These are phyloP conservation scores for Fragaria ananassa DNA, from an alignment of 306 rosid genomes.

Conservation along the genomic window DNA sequence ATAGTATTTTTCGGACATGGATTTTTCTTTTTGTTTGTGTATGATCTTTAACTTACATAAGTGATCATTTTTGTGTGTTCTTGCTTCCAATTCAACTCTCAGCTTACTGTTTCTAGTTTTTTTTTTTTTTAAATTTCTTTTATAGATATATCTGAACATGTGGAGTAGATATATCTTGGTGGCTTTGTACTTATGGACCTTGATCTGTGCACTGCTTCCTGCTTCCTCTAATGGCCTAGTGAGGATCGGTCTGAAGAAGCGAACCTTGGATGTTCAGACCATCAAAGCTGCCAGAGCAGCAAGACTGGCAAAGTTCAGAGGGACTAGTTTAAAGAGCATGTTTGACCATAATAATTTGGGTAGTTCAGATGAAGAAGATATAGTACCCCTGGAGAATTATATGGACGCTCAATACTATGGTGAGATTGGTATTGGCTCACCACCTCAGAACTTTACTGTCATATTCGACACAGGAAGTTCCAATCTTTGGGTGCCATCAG, in stretches of 20 bases:
- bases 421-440: slow-evolving; percentile 86
- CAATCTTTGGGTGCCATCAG: slow-evolving; percentile 86
- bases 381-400: slow-evolving; percentile 62
- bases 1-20: background rate
- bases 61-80: background rate
- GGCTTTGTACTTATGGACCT: slow-evolving; percentile 54
- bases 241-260: slow-evolving; percentile 69
- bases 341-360: slow-evolving; percentile 5
- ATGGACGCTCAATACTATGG: slow-evolving; percentile 87
- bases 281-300: slow-evolving; percentile 47
- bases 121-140: background rate
- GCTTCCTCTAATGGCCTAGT: slow-evolving; percentile 52
- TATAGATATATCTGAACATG: slow-evolving; percentile 45
- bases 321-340: slow-evolving; percentile 6
- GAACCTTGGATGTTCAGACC: slow-evolving; percentile 48
- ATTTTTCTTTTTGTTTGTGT: background rate
- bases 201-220: slow-evolving; percentile 55
- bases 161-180: slow-evolving; percentile 42
- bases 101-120: background rate
- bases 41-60: background rate
- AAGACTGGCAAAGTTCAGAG: slow-evolving; percentile 33
- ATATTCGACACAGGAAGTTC: slow-evolving; percentile 87
- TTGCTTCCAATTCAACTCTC: background rate
- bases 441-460: slow-evolving; percentile 74
- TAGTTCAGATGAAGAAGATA: slow-evolving; percentile 35